Evolutionary conservation across 257 asterid genomes (phyloP).

Genomic region (Nicotiana obtusifolia): DNA sequence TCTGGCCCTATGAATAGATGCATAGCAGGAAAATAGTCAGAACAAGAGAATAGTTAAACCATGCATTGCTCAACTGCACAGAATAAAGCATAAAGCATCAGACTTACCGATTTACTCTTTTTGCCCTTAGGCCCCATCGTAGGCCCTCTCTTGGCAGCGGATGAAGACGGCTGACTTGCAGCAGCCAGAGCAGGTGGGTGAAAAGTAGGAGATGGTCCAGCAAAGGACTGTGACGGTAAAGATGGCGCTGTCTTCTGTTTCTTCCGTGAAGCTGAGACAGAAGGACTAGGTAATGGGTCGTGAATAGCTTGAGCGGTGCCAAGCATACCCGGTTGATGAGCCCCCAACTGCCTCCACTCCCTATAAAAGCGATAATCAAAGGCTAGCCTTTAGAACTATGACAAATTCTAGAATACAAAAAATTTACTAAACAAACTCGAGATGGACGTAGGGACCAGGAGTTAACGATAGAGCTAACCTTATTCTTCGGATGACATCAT

Average conservation of each 20-base stretch:
- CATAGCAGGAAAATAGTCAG: constrained; percentile 10
- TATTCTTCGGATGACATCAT: constrained; percentile 67
- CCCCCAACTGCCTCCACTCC: constrained; percentile 68
- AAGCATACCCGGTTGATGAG: constrained; percentile 44
- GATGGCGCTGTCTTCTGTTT: constrained; percentile 47
- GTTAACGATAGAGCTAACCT: constrained; percentile 30
- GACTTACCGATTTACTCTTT: constrained; percentile 61
- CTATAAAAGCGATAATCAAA: constrained; percentile 22
- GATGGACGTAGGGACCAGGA: background rate
- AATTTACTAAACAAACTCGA: background rate
- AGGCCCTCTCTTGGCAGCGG: constrained; percentile 61
- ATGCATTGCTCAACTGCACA: background rate
- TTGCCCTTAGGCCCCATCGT: constrained; percentile 54
- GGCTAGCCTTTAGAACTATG: constrained; percentile 14
- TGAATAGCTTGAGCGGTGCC: constrained; percentile 46
- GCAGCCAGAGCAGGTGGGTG: constrained; percentile 47
- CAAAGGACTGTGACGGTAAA: constrained; percentile 59
- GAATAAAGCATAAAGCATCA: constrained; percentile 4
- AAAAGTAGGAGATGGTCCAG: constrained; percentile 57
- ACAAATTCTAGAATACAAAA: background rate
- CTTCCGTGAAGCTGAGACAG: constrained; percentile 67
- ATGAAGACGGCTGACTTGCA: constrained; percentile 57
- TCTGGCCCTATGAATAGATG: constrained; percentile 29
- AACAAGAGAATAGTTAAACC: constrained; percentile 6
- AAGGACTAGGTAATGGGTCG: constrained; percentile 56